Base-by-base conservation (phyloP, 441 rosid species). In the Aquilaria agallochum region DNA sequence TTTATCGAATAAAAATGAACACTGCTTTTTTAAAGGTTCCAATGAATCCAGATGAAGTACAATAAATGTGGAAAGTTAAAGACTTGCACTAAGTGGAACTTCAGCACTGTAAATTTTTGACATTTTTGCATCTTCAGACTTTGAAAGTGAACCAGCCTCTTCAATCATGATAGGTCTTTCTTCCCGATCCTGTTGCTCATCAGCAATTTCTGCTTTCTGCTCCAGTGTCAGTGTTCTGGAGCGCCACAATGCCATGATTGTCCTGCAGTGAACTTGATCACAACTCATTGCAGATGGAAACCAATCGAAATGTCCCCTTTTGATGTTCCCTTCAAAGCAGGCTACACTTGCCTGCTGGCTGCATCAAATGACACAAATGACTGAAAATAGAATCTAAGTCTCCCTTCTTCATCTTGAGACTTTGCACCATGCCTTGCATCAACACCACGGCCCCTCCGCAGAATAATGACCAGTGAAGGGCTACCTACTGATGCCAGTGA, bases 371-470 rank as follows among this genome's bases (percentile, higher is more conserved):
- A 85, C 47, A 76, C 86, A 73, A 88, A 94, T 52, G 98, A 90
- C 66, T 87, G 97, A 57, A 94, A 88, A 72, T 72, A 77, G 65
- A 77, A 94, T 67, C 75, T 71, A 32, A 88, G 95, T 68, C 96
- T 80, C 62, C 95, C 96, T 78, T 83, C 89, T 57, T 84, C 90
- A 56, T 94, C 97, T 60, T 71, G 90, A 14, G 79, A 74, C 79
- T 87, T 94, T 2, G 97, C 96, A 1, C 95, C 89, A 49, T 83
- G 87, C 59, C 76, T 85, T 50, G 92, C 95, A 60, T 93, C 96
- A 48, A 78, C 77, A 56, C 97, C 93, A 62, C 81, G 78, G 53
- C 74, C 87, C 55, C 78, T 87, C 33, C 83, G 71, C 55, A 90
- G 78, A 60, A 79, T 64, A 60, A 90, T 67, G 57, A 85, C 83